Percentiles rank a stretch among this genome's conserved stretches.
Evolutionary conservation across 495 filamentous ascomycete genomes (phyloP).

Genomic region (Massariosphaeria phaeospora): DNA sequence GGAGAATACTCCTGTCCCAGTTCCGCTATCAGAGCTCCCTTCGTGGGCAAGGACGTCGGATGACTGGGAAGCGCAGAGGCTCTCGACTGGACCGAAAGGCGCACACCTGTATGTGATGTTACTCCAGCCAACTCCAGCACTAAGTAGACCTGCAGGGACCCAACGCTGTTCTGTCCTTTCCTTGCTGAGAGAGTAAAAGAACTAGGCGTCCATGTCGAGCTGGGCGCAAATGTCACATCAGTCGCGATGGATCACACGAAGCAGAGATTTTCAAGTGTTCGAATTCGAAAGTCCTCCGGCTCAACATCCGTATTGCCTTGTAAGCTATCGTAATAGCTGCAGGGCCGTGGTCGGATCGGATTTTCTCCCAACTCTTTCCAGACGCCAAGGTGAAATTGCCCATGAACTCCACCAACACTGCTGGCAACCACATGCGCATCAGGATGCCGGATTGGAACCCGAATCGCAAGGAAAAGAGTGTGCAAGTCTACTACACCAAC

Average conservation of each 20-base stretch:
- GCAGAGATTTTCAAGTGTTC: conserved; percentile 2
- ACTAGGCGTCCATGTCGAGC: neutral
- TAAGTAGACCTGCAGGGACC: neutral
- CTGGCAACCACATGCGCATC: conserved; percentile 5
- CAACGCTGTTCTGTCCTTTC: conserved; percentile 1
- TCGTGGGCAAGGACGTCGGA: conserved; percentile 4
- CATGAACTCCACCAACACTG: conserved; percentile 3
- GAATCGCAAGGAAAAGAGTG: neutral
- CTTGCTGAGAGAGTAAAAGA: neutral
- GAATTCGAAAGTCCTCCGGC: neutral
- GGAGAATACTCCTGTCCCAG: neutral
- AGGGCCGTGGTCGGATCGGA: conserved; percentile 4
- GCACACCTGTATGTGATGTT: neutral
- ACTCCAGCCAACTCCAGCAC: neutral
- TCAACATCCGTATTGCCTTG: neutral
- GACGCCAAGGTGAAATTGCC: neutral
- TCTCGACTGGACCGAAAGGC: neutral
- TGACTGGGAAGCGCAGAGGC: conserved; percentile 1
- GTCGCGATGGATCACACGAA: neutral
- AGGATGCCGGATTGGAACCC: conserved; percentile 2
- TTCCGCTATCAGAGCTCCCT: conserved; percentile 1
- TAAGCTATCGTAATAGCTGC: neutral
- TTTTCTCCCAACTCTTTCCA: conserved; percentile 3
- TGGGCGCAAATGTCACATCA: conserved; percentile 4
- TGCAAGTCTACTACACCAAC: conserved; percentile 9